These are phyloP conservation scores for Phytophthora megakarya DNA, from an alignment of 352 stramenopile species.

Conservation along the genomic window DNA sequence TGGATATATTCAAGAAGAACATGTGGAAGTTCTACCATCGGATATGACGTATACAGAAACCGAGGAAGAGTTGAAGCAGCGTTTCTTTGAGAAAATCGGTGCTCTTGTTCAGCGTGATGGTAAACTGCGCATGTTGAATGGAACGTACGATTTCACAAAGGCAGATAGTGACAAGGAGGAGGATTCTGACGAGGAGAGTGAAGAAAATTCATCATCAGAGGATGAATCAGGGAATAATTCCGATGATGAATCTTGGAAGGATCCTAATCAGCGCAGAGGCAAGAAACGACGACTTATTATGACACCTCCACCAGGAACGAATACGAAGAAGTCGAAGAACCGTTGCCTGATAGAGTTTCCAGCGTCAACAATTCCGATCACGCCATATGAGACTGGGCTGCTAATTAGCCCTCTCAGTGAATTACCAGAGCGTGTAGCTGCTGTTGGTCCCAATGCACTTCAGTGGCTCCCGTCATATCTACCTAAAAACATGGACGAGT, in stretches of 20 bases:
- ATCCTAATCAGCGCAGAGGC: constrained; percentile 26
- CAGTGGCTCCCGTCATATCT: constrained; percentile 79
- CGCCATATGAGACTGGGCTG: constrained; percentile 66
- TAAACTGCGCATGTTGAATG: constrained; percentile 42
- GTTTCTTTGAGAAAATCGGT: constrained; percentile 75
- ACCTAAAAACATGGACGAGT: constrained; percentile 74
- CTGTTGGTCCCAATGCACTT: constrained; percentile 60
- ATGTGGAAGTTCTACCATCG: constrained; percentile 56
- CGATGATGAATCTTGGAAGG: constrained; percentile 18
- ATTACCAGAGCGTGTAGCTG: constrained; percentile 68
- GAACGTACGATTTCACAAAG: constrained; percentile 11
- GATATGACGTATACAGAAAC: constrained; percentile 58
- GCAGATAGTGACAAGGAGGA: constrained; percentile 46
- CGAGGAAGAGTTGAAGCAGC: constrained; percentile 61
- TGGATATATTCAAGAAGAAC: constrained; percentile 65
- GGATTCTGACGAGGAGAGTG: constrained; percentile 38
- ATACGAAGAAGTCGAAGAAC: constrained; percentile 56
- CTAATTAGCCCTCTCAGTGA: constrained; percentile 77
- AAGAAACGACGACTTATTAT: constrained; percentile 75
- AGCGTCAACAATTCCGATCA: constrained; percentile 62
- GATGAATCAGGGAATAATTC: constrained; percentile 37
- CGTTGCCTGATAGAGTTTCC: constrained; percentile 71
- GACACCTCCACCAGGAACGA: constrained; percentile 32
- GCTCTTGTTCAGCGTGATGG: constrained; percentile 60
- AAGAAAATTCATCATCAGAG: constrained; percentile 33